Evolutionary conservation across 2,329 filamentous ascomycete species (phyloP), one percentile per base, ranked within the genome.

Genomic region (Pseudogymnoascus sp.): DNA sequence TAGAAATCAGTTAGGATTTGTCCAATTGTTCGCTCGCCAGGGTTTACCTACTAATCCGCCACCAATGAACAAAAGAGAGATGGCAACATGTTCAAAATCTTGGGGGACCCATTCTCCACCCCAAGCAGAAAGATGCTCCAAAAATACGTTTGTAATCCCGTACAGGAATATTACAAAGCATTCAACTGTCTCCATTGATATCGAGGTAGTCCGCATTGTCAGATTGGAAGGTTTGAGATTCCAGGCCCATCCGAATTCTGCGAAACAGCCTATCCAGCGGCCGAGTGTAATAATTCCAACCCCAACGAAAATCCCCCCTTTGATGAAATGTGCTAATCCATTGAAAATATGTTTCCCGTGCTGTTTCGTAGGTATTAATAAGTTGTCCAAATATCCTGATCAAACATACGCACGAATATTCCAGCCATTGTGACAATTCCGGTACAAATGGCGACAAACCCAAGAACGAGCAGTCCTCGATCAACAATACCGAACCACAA

Each of bases 391-490:
- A 33, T 53, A 61, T 38, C 35, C 35, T 38, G 35, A 63, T 63
- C 21, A 63, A 63, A 33, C 50, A 60, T 63, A 63, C 62, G 50
- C 35, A 63, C 62, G 21, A 63, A 63, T 40, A 63, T 60, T 37
- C 62, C 62, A 38, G 62, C 23, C 50, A 63, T 60, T 40, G 50
- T 63, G 53, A 63, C 62, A 60, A 63, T 63, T 63, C 62, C 62
- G 23, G 46, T 60, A 44, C 62, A 63, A 31, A 63, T 63, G 42
- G 62, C 62, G 31, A 63, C 50, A 63, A 44, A 63, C 31, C 62
- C 62, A 60, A 63, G 50, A 60, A 63, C 60, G 42, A 56, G 62
- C 50, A 63, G 53, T 37, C 50, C 29, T 17, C 23, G 35, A 60
- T 60, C 17, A 63, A 60, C 19, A 60, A 63, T 42, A 42, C 33